Evolutionary conservation across 108 stramenopile genomes (phyloP), one percentile per base, ranked within the genome.

Genomic region (Parmales sp.): DNA sequence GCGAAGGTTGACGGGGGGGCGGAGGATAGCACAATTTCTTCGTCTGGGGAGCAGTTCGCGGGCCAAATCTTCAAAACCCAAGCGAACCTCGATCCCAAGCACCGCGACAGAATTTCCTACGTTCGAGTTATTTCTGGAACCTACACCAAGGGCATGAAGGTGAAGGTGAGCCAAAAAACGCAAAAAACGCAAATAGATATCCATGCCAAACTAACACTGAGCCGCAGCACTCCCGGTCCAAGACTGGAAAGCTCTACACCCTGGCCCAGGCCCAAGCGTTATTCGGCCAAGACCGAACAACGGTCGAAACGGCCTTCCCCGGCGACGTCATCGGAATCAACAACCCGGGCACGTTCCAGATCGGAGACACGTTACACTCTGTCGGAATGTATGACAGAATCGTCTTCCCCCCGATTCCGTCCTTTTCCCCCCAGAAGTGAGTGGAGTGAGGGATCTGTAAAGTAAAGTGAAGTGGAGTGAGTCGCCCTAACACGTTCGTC

Each of bases 291-390:
- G 92, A 91, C 70, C 84, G 92, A 9, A 85, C 89, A 69, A 78
- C 86, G 4, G 80, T 96, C 1, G 88, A 91, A 26, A 72, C 82
- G 49, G 95, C 95, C 20, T 96, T 85, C 78, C 95, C 95, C 7
- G 95, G 95, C 6, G 93, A 96, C 69, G 89, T 96, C 29, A 93
- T 96, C 71, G 95, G 95, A 28, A 90, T 96, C 66, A 94, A 96
- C 78, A 96, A 96, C 72, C 95, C 93, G 3, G 93, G 93, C 39
- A 82, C 82, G 63, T 91, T 90, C 77, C 86, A 86, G 23, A 91
- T 91, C 67, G 89, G 90, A 39, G 92, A 91, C 63, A 89, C 92
- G 4, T 71, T 93, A 16, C 89, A 73, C 50, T 88, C 89, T 1
- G 93, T 93, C 36, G 78, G 66, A 51, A n/a, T n/a, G n/a, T n/a